Conservation (phyloP, 164 flowering plant genomes). For the Protea cynaroides region DNA sequence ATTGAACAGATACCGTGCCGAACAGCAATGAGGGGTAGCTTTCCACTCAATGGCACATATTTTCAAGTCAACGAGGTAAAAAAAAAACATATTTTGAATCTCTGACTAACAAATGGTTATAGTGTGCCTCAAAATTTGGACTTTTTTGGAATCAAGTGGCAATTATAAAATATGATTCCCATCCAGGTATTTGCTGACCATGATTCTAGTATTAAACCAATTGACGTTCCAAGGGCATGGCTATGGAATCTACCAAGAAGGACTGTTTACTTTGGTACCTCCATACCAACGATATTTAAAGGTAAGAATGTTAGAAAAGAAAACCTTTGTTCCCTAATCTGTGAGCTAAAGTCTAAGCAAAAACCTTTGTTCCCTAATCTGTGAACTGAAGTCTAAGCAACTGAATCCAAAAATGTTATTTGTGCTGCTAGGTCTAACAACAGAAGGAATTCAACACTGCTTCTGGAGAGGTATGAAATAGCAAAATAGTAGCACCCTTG, state of each 20-base stretch:
- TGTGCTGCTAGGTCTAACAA: slow-evolving; percentile 26
- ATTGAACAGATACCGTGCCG: slow-evolving; percentile 74
- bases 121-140: neutral
- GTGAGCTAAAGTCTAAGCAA: neutral
- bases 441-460: slow-evolving; percentile 38
- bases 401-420: slow-evolving; percentile 3
- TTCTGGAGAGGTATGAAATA: slow-evolving; percentile 56
- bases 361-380: neutral
- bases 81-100: neutral
- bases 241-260: slow-evolving; percentile 79
- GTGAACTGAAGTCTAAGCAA: neutral
- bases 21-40: slow-evolving; percentile 92
- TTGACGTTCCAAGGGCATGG: slow-evolving; percentile 70
- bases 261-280: slow-evolving; percentile 89
- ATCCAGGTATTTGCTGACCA: slow-evolving; percentile 94
- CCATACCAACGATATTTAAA: slow-evolving; percentile 79
- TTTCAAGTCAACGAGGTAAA: slow-evolving; percentile 99
- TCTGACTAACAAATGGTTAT: neutral
- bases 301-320: slow-evolving; percentile 31
- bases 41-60: slow-evolving; percentile 97
- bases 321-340: neutral
- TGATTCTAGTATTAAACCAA: slow-evolving; percentile 76
- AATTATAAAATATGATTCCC: neutral
- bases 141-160: neutral
- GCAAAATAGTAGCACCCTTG: neutral